A percentile compares a stretch with the other conserved stretches of the same genome.
Evolutionary conservation across 495 filamentous ascomycete genomes (phyloP).

Genomic region (Aspergillus bertholletiae): DNA sequence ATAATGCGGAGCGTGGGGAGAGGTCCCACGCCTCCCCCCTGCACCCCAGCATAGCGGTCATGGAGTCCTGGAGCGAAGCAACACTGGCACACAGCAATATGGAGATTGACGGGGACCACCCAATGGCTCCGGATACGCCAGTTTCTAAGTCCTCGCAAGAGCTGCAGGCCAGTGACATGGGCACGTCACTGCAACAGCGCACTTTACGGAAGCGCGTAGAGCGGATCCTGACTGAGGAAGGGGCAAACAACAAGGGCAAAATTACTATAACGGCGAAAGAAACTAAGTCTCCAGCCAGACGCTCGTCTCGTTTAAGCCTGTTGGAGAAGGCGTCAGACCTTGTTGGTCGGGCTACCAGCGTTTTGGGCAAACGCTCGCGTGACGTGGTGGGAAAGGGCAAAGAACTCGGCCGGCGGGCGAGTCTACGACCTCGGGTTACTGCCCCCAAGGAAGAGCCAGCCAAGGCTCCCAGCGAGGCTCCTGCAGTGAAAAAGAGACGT

Average conservation of each 20-base stretch:
- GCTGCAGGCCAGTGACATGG: constrained; percentile 31
- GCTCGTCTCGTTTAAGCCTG: constrained; percentile 35
- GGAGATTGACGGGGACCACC: constrained; percentile 35
- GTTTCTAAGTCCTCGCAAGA: constrained; percentile 41
- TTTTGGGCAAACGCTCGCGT: constrained; percentile 54
- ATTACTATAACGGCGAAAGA: constrained; percentile 1
- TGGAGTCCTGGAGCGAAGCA: constrained; percentile 40
- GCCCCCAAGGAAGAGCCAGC: constrained; percentile 29
- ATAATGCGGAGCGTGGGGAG: constrained; percentile 30
- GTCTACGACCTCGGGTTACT: constrained; percentile 35
- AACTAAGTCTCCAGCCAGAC: constrained; percentile 7
- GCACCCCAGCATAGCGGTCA: constrained; percentile 43
- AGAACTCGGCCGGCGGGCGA: constrained; percentile 36
- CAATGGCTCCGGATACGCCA: constrained; percentile 37
- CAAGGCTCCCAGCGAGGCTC: constrained; percentile 22
- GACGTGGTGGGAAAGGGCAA: constrained; percentile 41
- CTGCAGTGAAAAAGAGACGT: constrained; percentile 45
- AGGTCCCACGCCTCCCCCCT: constrained; percentile 33
- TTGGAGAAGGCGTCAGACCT: constrained; percentile 42
- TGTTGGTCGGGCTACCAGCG: constrained; percentile 39
- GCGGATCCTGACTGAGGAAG: constrained; percentile 43
- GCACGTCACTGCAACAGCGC: constrained; percentile 37
- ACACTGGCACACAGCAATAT: constrained; percentile 26
- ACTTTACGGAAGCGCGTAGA: constrained; percentile 48
- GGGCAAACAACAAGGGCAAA: constrained; percentile 23